Evolutionary conservation across 805 yeast genomes (phyloP).

Genomic region (Myxozyma vanderwaltii): DNA sequence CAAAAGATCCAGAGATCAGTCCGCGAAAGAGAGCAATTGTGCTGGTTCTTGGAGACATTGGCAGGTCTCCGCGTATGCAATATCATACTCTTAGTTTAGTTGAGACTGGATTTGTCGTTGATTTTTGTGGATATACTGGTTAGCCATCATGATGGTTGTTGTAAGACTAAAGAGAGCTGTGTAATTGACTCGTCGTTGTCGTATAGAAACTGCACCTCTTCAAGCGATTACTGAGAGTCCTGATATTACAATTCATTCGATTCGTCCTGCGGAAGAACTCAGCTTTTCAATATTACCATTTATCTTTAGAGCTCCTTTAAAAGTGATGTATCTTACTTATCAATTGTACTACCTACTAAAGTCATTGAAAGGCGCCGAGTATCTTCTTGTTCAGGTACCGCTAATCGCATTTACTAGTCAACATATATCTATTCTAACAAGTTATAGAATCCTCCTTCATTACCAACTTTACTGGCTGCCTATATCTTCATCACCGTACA

Average conservation of each 20-base stretch:
- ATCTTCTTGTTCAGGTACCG: constrained; percentile 53
- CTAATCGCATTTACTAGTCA: not conserved
- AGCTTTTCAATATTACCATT: constrained; percentile 49
- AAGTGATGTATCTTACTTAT: constrained; percentile 53
- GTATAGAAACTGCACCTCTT: constrained; percentile 31
- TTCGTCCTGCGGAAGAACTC: constrained; percentile 38
- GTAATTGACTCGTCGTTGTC: not conserved
- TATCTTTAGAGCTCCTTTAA: constrained; percentile 56
- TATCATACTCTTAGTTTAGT: constrained; percentile 84
- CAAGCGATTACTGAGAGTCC: constrained; percentile 36
- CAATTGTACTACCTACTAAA: constrained; percentile 49
- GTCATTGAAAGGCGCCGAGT: constrained; percentile 62
- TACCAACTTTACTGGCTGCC: constrained; percentile 74
- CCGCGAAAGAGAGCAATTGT: constrained; percentile 60
- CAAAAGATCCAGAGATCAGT: constrained; percentile 26
- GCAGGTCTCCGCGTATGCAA: constrained; percentile 93
- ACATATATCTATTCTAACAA: not conserved
- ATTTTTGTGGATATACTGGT: constrained; percentile 73
- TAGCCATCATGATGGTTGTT: too few relatives aligned
- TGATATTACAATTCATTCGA: constrained; percentile 39
- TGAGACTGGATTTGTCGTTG: constrained; percentile 69
- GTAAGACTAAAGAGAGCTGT: too few relatives aligned
- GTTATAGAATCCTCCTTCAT: constrained; percentile 78
- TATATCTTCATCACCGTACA: constrained; percentile 54
- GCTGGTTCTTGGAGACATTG: constrained; percentile 88